phyloP scores from a whole-genome alignment of 139 green algal species.

The Deuterostichococcus epilithicus region DNA sequence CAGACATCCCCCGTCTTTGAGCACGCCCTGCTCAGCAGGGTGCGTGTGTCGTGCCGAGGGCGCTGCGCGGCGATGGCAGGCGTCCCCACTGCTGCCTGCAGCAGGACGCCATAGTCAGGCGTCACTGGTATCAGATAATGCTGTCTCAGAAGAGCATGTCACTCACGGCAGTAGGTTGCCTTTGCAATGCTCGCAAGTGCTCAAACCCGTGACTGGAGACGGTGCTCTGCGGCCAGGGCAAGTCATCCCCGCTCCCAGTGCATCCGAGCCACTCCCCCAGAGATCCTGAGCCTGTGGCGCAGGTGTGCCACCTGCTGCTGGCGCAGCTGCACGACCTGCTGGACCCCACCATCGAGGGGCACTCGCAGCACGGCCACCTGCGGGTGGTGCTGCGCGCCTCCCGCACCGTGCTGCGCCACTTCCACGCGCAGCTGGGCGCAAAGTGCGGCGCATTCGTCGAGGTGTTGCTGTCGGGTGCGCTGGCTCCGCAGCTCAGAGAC shows the following conservation, averaged over 20 bases:
- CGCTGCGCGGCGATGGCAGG: neutral
- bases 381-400: conserved; percentile 17
- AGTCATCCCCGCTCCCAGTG: too few species aligned
- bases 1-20: conserved; percentile 28
- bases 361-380: conserved; percentile 16
- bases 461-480: conserved; percentile 17
- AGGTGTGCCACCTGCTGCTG: conserved; percentile 47
- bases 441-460: conserved; percentile 32
- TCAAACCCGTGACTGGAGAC: too few species aligned
- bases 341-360: conserved; percentile 22
- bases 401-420: conserved; percentile 20
- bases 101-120: too few species aligned
- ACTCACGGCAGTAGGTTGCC: too few species aligned
- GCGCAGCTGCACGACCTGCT: conserved; percentile 50
- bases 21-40: conserved; percentile 29
- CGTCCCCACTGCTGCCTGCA: too few species aligned
- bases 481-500: neutral
- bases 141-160: too few species aligned
- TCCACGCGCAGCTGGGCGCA: conserved; percentile 24
- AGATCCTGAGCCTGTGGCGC: too few species aligned
- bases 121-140: too few species aligned
- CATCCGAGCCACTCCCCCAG: too few species aligned
- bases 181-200: too few species aligned
- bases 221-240: too few species aligned
- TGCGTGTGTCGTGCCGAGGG: neutral